Evolutionary conservation across 192 early-diverging fungal species (phyloP).

Genomic region (Mortierella antarctica): DNA sequence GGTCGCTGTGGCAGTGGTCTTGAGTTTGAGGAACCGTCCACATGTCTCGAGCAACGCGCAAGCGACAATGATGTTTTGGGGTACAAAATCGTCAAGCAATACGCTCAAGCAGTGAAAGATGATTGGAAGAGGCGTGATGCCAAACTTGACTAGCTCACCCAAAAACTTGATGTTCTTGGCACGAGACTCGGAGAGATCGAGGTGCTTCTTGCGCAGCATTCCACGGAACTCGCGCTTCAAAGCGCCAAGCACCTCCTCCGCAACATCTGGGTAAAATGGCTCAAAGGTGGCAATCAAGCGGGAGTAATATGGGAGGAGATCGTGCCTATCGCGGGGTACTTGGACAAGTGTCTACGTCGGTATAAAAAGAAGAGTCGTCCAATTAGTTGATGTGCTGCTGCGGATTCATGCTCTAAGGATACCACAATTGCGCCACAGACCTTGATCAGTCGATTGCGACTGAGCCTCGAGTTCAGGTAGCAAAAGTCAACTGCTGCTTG

Average conservation of each 20-base stretch:
- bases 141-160: constrained; percentile 95
- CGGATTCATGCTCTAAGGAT: not conserved
- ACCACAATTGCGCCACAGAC: constrained; percentile 20
- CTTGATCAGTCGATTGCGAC: constrained; percentile 81
- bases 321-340: constrained; percentile 84
- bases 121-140: constrained; percentile 80
- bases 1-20: constrained; percentile 76
- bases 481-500: constrained; percentile 93
- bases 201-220: constrained; percentile 77
- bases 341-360: constrained; percentile 66
- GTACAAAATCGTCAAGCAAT: constrained; percentile 86
- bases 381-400: not conserved
- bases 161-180: constrained; percentile 89
- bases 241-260: constrained; percentile 72
- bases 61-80: constrained; percentile 85
- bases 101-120: constrained; percentile 89
- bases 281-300: constrained; percentile 89
- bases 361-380: not conserved
- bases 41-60: constrained; percentile 90
- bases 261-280: constrained; percentile 90
- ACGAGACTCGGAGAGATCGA: constrained; percentile 78
- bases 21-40: constrained; percentile 84
- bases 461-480: constrained; percentile 85
- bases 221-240: constrained; percentile 79
- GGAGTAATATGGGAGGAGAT: constrained; percentile 91